These are phyloP conservation scores for Lippia alba DNA, from an alignment of 305 asterid genomes.

Conservation along the genomic window DNA sequence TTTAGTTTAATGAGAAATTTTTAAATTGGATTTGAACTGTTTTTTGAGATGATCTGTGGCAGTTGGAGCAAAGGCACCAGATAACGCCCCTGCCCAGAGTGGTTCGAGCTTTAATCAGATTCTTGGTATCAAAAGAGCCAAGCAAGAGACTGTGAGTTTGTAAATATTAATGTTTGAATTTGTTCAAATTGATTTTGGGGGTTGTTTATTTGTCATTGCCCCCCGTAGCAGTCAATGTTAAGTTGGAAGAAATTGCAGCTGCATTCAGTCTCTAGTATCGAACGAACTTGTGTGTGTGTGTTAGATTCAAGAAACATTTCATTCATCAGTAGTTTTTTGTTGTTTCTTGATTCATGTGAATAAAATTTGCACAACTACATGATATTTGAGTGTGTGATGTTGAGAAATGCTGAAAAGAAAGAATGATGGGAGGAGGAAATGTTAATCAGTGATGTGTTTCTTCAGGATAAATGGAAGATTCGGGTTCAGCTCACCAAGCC, in stretches of 20 bases:
- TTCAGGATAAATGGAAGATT: constrained; percentile 89
- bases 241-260: too few species aligned
- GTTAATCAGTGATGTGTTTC: constrained; percentile 8
- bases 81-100: constrained; percentile 65
- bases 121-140: constrained; percentile 98
- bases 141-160: constrained; percentile 76
- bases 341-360: too few species aligned
- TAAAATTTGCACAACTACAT: background rate
- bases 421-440: background rate
- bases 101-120: constrained; percentile 91
- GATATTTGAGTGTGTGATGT: background rate
- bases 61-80: constrained; percentile 80
- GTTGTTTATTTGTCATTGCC: background rate
- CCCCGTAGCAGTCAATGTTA: too few species aligned
- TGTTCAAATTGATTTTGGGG: background rate
- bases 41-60: constrained; percentile 46
- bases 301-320: background rate
- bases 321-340: background rate
- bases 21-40: constrained; percentile 25
- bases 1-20: background rate
- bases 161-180: background rate
- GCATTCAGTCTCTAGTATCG: too few species aligned
- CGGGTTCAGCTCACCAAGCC: constrained; percentile 94
- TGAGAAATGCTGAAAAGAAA: constrained; percentile 8
- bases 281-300: too few species aligned